A percentile compares a stretch with the other conserved stretches of the same genome.
Conservation (phyloP, 441 rosid species). For the Arabidopsis lyrata region DNA sequence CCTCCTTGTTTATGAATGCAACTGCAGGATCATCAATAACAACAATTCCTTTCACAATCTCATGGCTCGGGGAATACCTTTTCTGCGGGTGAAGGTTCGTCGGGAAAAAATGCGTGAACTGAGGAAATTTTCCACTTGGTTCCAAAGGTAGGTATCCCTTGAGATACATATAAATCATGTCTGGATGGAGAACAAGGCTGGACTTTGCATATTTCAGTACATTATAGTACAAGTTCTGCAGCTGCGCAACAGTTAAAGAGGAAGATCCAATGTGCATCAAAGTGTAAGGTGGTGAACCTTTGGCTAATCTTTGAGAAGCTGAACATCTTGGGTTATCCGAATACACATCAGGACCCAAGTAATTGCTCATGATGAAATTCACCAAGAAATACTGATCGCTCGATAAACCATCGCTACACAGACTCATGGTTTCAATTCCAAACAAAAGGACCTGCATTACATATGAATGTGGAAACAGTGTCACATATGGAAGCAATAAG, state of each 20-base stretch:
- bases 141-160: conserved; percentile 52
- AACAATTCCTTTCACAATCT: conserved; percentile 65
- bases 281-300: conserved; percentile 60
- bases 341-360: conserved; percentile 71
- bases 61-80: conserved; percentile 47
- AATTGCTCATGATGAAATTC: conserved; percentile 63
- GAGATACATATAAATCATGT: conserved; percentile 50
- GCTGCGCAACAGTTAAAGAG: conserved; percentile 53
- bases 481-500: conserved; percentile 32
- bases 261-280: conserved; percentile 57
- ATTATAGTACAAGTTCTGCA: conserved; percentile 58
- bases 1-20: conserved; percentile 46
- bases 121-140: conserved; percentile 37
- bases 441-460: conserved; percentile 24
- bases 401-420: conserved; percentile 13
- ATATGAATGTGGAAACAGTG: conserved; percentile 3
- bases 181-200: conserved; percentile 48
- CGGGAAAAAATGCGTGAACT: conserved; percentile 61
- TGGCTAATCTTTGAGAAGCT: conserved; percentile 56
- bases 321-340: conserved; percentile 69
- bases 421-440: conserved; percentile 26
- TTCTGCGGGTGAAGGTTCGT: conserved; percentile 56
- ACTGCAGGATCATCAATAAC: conserved; percentile 60
- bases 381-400: conserved; percentile 63
- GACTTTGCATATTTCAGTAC: conserved; percentile 58